Evolutionary conservation across 78 protist genomes (phyloP).

Genomic region (Chrysochromulina parva): DNA sequence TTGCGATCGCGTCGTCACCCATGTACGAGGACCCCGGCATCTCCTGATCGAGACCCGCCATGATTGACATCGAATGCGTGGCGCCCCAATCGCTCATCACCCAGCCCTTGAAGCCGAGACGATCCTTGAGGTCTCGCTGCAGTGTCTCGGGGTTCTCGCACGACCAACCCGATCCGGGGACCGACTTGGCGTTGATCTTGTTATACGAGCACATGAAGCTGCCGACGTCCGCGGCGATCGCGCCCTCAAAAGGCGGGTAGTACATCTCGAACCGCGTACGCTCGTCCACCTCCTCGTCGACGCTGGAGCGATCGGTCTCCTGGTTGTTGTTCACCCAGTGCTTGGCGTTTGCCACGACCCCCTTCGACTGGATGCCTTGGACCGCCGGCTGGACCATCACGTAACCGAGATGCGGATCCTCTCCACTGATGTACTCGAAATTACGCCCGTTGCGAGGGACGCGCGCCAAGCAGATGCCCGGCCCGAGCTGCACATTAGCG

Average conservation of each 20-base stretch:
- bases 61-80: not conserved
- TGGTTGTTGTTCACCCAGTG: constrained; percentile 23
- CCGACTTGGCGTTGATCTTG: constrained; percentile 24
- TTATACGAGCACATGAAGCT: constrained; percentile 56
- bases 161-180: not conserved
- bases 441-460: constrained; percentile 50
- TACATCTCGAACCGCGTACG: constrained; percentile 43
- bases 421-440: constrained; percentile 36
- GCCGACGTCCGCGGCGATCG: constrained; percentile 58
- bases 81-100: constrained; percentile 60
- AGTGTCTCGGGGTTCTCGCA: constrained; percentile 42
- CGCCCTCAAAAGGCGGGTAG: constrained; percentile 46
- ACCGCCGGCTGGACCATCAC: not conserved
- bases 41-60: not conserved
- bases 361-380: not conserved
- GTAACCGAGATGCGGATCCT: constrained; percentile 4
- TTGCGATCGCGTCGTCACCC: no score
- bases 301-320: not conserved
- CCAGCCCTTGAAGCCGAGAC: constrained; percentile 33
- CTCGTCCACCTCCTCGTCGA: not conserved
- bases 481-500: constrained; percentile 49
- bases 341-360: not conserved
- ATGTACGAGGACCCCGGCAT: no score
- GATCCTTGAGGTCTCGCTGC: not conserved
- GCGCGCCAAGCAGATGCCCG: constrained; percentile 48